phyloP scores from a whole-genome alignment of 768 basidiomycete genomes.

The Rhodosporidiobolus odoratus region DNA sequence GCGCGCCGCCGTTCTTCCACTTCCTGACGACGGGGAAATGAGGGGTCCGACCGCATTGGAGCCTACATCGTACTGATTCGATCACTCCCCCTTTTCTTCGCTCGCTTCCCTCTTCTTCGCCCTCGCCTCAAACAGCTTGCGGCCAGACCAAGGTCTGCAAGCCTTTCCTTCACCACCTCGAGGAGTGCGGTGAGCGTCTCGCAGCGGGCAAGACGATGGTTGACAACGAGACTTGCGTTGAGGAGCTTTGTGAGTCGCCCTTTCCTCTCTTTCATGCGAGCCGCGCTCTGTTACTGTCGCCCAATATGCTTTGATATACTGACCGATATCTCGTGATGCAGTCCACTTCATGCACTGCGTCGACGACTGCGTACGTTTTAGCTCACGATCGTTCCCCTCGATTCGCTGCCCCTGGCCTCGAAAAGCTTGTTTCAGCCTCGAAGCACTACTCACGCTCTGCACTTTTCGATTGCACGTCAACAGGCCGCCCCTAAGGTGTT shows the following conservation, averaged over 20 bases:
- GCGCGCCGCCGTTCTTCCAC: not conserved
- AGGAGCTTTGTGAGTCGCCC: slow-evolving; percentile 41
- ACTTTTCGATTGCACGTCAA: too few relatives aligned
- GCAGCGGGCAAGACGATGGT: slow-evolving; percentile 39
- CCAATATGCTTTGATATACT: not conserved
- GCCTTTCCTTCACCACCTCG: slow-evolving; percentile 42
- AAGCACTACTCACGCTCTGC: not conserved
- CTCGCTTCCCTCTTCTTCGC: too few relatives aligned
- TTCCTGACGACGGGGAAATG: too few relatives aligned
- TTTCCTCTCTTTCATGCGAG: not conserved
- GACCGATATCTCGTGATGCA: not conserved
- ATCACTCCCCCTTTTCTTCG: too few relatives aligned
- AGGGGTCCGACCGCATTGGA: too few relatives aligned
- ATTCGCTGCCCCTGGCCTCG: not conserved
- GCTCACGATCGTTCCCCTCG: not conserved
- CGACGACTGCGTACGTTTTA: slow-evolving; percentile 39
- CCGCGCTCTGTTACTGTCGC: not conserved
- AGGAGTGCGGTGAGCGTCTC: slow-evolving; percentile 41
- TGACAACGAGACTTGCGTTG: slow-evolving; percentile 41
- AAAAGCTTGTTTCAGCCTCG: too few relatives aligned
- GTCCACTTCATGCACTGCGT: slow-evolving; percentile 44
- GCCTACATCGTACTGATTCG: too few relatives aligned
- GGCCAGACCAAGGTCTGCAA: slow-evolving; percentile 40
- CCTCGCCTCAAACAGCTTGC: too few relatives aligned
- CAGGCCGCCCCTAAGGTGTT: slow-evolving; percentile 42